Evolutionary conservation across 805 yeast species (phyloP), one percentile per base, ranked within the genome.

Genomic region (Wickerhamiella slavikovae): DNA sequence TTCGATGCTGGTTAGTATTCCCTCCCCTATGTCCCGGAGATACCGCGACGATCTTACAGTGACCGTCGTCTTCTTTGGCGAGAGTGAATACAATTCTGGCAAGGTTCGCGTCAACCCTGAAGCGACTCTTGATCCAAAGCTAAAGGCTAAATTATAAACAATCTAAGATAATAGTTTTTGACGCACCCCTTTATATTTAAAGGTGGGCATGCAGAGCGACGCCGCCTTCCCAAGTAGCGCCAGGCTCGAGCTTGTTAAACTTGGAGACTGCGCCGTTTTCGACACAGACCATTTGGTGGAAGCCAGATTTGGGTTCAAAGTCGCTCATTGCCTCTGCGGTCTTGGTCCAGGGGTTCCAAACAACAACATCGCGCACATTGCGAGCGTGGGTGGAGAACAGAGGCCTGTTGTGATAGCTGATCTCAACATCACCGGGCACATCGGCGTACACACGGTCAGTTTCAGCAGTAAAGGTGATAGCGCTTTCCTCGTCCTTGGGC

Each of bases 331-430:
- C 71, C 15, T 55, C 59, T n/a, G 89, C 67, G 50, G 76, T 78
- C 33, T 74, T 64, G 39, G 66, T 59, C 98, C 96, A 89, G 22
- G 98, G 98, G 52, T 89, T 89, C 98, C 98, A 89, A 32, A 89
- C 95, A 28, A 89, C 96, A 21, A 64, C 55, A 38, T 69, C 76
- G 20, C 59, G 63, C 24, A 78, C 57, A 11, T 54, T 55, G 45
- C 92, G 63, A 31, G 65, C 29, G 20, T 35, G 58, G 21, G 85
- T 51, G 24, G 76, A 70, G 48, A 73, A 74, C 28, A 69, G 49
- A 5, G 79, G 83, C 38, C 68, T 63, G 27, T 85, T 89, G 32
- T 64, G 61, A 35, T 68, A 71, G 28, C 73, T 68, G 30, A 83
- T 71, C 45, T 74, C 80, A 23, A 78, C 55, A 4, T 54, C 56